Base-by-base conservation (phyloP, 169 alveolate species). In the Plasmodium malariae region DNA sequence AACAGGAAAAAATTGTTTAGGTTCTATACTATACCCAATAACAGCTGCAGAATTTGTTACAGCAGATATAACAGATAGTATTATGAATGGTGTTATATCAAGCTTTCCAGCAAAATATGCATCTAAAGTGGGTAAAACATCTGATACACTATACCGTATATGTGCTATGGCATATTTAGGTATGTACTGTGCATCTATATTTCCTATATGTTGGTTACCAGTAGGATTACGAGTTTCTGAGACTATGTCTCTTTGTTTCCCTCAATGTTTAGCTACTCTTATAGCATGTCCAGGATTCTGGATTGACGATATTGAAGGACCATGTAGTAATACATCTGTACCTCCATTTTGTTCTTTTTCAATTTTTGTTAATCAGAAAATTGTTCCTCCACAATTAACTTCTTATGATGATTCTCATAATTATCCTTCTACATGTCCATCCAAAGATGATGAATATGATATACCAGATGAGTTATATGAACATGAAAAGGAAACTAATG, bases 331-430 rank as follows among this genome's bases (percentile, higher is more conserved):
- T 76, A 59, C 91, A 48, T 92, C 96, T 67, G 93, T 95, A 17
- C 97, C 97, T 57, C 97, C 97, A 26, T 94, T 95, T 54, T 95
- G 97, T 88, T 95, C 97, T 34, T 95, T 95, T 71, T 95, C 97
- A 14, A 87, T 88, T 5, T 95, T 94, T 65, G 76, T 94, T 30
- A 95, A 95, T 74, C 95, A 94, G 32, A 63, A 57, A 43, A 71
- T 92, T 32, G 87, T 95, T n/a, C 97, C 97, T 7, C 97, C 97
- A 11, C 97, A 88, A 91, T 92, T 93, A 65, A 69, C 96, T 30
- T 55, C 96, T 3, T 95, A 92, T 71, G 97, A 95, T 67, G 94
- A 92, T 12, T 89, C 97, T 21, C 96, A 95, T 54, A 68, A 62
- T 26, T 95, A 85, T 63, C 97, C 97, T 0, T 63, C 76, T 34